Conservation (phyloP, 2,329 filamentous ascomycete genomes). For the Colletotrichum sp. region DNA sequence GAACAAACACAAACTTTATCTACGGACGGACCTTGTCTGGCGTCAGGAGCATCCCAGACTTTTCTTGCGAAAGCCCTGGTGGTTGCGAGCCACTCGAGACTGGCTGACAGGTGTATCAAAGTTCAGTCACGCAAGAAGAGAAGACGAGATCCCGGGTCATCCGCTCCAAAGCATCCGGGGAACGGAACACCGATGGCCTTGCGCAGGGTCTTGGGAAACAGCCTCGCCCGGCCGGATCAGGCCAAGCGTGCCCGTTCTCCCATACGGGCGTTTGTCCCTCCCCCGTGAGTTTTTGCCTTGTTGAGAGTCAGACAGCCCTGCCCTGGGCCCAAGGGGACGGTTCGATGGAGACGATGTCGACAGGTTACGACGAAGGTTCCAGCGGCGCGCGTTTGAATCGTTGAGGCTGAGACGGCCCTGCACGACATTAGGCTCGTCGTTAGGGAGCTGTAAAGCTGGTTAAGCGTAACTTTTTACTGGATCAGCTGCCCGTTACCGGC, state of each 20-base stretch:
- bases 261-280: neutral
- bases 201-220: neutral
- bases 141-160: neutral
- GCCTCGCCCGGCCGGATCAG: neutral
- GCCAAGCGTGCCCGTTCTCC: neutral
- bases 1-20: conserved; percentile 4
- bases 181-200: neutral
- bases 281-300: neutral
- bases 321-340: neutral
- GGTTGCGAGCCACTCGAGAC: neutral
- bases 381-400: neutral
- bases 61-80: neutral
- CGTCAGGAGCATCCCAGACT: neutral
- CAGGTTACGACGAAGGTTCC: neutral
- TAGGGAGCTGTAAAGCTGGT: neutral
- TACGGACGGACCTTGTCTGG: neutral
- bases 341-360: neutral
- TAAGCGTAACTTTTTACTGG: neutral
- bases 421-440: neutral
- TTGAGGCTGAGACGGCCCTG: neutral
- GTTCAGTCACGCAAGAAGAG: neutral
- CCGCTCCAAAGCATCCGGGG: neutral
- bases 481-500: neutral
- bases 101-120: neutral
- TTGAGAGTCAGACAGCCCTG: neutral